Base-by-base conservation (phyloP, 2,329 filamentous ascomycete species). In the Alternaria novae-zelandiae region DNA sequence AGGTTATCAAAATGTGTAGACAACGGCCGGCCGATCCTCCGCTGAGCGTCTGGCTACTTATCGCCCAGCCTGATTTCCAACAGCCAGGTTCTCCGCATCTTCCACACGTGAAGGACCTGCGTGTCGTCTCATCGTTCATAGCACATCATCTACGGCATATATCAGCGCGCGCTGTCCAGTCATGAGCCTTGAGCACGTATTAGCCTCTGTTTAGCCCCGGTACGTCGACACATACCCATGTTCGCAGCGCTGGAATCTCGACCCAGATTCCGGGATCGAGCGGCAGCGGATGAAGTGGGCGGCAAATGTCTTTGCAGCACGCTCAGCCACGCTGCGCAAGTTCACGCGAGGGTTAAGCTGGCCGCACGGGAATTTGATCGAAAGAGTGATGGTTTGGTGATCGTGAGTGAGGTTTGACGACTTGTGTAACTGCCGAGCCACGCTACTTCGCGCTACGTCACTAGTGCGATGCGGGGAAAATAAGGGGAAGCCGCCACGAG, bases 401-500 rank as follows among this genome's bases (percentile, higher is more conserved):
- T 25, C 1, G 28, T 21, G 26, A 50, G 43, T 36, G 53, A 36
- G 30, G 20, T 36, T 36, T 51, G 28, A 30, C 49, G 49, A 36
- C 21, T 41, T 30, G 59, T 54, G 50, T 45, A 63, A 66, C 57
- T 68, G 60, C 65, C 65, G 60, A 57, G 41, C 9, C 17, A 28
- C 60, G 58, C 65, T 60, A 65, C 3, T 12, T 10, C 5, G 23
- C 56, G 46, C 57, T 56, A 56, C 13, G 28, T 23, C n/a, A 15
- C 8, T 66, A 63, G 60, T 51, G 54, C 43, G 26, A 64, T 62
- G 63, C 63, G 66, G 66, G 63, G 64, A 55, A 65, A 58, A 36
- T 21, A 30, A 36, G 49, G 49, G 49, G 30, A 41, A 41, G 49
- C 6, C 49, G 30, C 49, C 49, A 53, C 28, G n/a, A 36, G 23